Evolutionary conservation across 106 monocot genomes (phyloP), one percentile per base, ranked within the genome.

Genomic region (Dendrobium officinale): DNA sequence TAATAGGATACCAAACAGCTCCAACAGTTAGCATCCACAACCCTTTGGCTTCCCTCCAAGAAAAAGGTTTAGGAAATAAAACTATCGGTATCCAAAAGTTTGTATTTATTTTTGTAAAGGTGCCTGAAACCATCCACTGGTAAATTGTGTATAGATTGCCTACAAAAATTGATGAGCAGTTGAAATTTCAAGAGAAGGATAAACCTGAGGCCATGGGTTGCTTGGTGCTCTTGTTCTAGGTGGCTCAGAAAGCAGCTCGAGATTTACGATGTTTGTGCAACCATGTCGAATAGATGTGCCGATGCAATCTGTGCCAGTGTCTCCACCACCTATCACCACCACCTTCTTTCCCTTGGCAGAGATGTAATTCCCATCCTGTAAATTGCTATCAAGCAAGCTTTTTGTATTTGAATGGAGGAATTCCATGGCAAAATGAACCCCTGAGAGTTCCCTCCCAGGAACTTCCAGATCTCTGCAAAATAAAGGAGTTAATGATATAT

Each of bases 171-270:
- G 37, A 37, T 3, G 56, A 45, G 56, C 56, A 56, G 31, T 13
- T 15, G 3, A 13, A 31, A 70, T 40, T 26, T 70, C 16, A 37
- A 41, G 72, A 45, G 77, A 42, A 55, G 31, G 5, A 5, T 10
- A 75, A 26, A 99, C 99, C 99, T 99, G 99, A 2, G 99, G 99
- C 99, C 99, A 99, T 15, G 99, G 99, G 86, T 99, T 99, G 72
- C 86, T 89, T 31, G 89, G 84, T 17, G 95, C 93, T 80, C 99
- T 86, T 61, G 80, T 88, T 64, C 72, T 45, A 54, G 99, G 95
- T 72, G 99, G 99, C 84, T 93, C 88, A 5, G 99, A 81, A 66
- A 95, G 88, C 43, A 99, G 95, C 82, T 99, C 99, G 16, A 99
- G 85, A 75, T 99, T 99, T 54, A 99, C 86, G 17, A 99, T 15